Evolutionary conservation across 768 basidiomycete species (phyloP).

Genomic region (Kwoniella dendrophila): DNA sequence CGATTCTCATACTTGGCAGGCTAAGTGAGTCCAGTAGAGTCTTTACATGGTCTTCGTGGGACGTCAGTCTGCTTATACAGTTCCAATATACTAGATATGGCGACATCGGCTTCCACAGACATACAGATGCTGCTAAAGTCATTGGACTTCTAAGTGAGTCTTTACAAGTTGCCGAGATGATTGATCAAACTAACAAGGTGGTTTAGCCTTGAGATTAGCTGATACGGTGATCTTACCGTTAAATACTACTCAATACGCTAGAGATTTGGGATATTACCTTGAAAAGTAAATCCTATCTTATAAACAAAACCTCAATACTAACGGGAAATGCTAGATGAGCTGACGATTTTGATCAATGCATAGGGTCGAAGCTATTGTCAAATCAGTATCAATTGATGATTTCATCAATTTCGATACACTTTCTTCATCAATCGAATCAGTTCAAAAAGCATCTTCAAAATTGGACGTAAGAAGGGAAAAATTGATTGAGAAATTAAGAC

Average conservation of each 20-base stretch:
- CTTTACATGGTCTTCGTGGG: too few relatives aligned
- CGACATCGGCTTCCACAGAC: slow-evolving; percentile 74
- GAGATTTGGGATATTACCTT: slow-evolving; percentile 64
- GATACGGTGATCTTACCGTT: slow-evolving; percentile 65
- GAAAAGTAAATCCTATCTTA: slow-evolving; percentile 59
- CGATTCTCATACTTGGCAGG: slow-evolving; percentile 73
- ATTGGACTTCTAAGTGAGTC: slow-evolving; percentile 62
- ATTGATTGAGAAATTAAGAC: slow-evolving; percentile 37
- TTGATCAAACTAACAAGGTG: slow-evolving; percentile 1
- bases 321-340: not conserved
- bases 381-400: slow-evolving; percentile 27
- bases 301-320: not conserved
- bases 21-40: slow-evolving; percentile 59
- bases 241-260: slow-evolving; percentile 70
- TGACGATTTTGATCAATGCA: not conserved
- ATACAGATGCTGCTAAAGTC: slow-evolving; percentile 70
- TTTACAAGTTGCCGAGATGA: not conserved
- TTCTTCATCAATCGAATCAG: slow-evolving; percentile 44
- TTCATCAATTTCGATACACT: slow-evolving; percentile 50
- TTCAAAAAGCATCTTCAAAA: slow-evolving; percentile 49
- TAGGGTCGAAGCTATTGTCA: slow-evolving; percentile 63
- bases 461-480: slow-evolving; percentile 50
- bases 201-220: slow-evolving; percentile 60
- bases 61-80: not conserved
- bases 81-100: too few relatives aligned